phyloP scores from a whole-genome alignment of 768 basidiomycete genomes.

The Botryobasidium botryosum region DNA sequence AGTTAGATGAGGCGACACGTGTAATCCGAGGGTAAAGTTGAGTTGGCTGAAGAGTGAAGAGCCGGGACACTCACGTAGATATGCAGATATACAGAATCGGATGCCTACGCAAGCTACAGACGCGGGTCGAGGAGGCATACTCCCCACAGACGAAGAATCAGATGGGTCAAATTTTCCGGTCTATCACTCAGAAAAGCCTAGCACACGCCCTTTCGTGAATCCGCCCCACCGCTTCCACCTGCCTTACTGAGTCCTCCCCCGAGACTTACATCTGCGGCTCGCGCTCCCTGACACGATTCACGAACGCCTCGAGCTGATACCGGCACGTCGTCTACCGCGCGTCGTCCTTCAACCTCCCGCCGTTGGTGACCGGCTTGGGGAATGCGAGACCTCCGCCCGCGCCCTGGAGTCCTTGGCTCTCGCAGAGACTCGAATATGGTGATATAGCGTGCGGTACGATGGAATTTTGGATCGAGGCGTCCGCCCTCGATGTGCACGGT shows the following conservation, averaged over 20 bases:
- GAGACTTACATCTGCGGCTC: not conserved
- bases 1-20: too few relatives aligned
- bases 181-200: too few relatives aligned
- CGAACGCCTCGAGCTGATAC: not conserved
- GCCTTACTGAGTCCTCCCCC: not conserved
- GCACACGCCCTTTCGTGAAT: not conserved
- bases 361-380: not conserved
- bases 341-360: not conserved
- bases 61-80: too few relatives aligned
- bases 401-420: not conserved
- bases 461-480: constrained; percentile 27
- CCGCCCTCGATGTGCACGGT: constrained; percentile 30
- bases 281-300: not conserved
- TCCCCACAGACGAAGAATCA: too few relatives aligned
- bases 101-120: too few relatives aligned
- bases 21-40: too few relatives aligned
- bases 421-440: constrained; percentile 29
- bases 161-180: too few relatives aligned
- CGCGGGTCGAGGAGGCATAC: too few relatives aligned
- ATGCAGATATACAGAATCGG: too few relatives aligned
- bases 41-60: too few relatives aligned
- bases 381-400: not conserved
- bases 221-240: not conserved
- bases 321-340: not conserved
- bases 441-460: constrained; percentile 30